phyloP scores from a whole-genome alignment of 495 filamentous ascomycete species.

The Alectoria sarmentosa region DNA sequence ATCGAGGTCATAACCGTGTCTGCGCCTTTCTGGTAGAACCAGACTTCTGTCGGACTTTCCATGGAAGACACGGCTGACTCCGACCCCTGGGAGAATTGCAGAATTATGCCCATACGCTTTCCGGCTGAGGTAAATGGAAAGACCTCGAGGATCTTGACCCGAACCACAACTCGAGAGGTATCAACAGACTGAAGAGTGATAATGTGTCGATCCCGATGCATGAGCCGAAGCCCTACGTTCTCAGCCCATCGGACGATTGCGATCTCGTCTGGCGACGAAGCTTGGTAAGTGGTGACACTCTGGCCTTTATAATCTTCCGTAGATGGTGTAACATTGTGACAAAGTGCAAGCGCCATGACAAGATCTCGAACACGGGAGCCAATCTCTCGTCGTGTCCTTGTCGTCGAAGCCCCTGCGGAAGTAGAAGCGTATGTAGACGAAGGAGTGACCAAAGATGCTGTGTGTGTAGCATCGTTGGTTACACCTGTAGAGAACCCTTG shows the following conservation, averaged over 20 bases:
- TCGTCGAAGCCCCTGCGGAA: conserved; percentile 52
- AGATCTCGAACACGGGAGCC: conserved; percentile 87
- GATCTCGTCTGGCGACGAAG: conserved; percentile 95
- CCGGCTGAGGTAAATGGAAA: conserved; percentile 98
- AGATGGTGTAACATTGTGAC: conserved; percentile 96
- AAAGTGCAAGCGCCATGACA: conserved; percentile 83
- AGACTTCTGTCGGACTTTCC: conserved; percentile 58
- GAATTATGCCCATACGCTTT: conserved; percentile 97
- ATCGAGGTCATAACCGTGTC: conserved; percentile 96
- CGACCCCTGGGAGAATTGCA: conserved; percentile 58
- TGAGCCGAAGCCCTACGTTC: conserved; percentile 77
- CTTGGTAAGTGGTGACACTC: conserved; percentile 82
- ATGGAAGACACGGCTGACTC: conserved; percentile 28
- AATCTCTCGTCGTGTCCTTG: conserved; percentile 84
- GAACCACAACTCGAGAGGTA: conserved; percentile 68
- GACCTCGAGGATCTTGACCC: conserved; percentile 84
- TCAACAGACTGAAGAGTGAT: conserved; percentile 77
- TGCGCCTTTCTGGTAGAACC: conserved; percentile 98
- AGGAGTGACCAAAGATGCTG: conserved; percentile 57
- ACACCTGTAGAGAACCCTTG: conserved; percentile 62
- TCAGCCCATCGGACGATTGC: conserved; percentile 97
- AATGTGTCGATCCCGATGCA: conserved; percentile 76
- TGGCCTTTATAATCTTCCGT: conserved; percentile 72
- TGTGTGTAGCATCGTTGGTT: conserved; percentile 30
- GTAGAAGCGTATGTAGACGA: conserved; percentile 54